These are phyloP conservation scores for Syzygium jambos DNA, from an alignment of 345 rosid genomes.

Conservation along the genomic window DNA sequence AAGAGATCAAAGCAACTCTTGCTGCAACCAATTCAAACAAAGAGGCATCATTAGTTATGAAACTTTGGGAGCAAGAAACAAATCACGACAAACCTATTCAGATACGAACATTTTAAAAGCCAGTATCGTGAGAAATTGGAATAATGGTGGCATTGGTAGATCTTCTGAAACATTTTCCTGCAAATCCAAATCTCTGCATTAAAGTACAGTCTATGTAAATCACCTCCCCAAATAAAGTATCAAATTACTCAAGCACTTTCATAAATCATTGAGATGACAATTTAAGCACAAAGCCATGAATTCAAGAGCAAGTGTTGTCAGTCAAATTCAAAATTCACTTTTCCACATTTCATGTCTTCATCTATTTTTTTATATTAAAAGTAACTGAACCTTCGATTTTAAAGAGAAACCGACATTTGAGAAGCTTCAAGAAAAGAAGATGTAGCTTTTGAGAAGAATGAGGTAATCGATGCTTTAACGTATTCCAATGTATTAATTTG, in stretches of 20 bases:
- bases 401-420: not conserved
- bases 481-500: not conserved
- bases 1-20: not conserved
- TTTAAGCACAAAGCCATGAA: not conserved
- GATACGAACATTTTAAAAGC: constrained; percentile 70
- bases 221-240: not conserved
- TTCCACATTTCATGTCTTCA: not conserved
- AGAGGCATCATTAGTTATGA: not conserved
- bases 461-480: not conserved
- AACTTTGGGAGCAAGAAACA: not conserved
- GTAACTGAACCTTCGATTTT: not conserved
- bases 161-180: constrained; percentile 71
- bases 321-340: not conserved
- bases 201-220: not conserved
- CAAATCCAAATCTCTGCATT: constrained; percentile 5
- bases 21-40: not conserved
- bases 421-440: not conserved
- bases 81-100: constrained; percentile 49
- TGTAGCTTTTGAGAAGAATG: not conserved
- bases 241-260: not conserved
- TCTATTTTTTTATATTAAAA: not conserved
- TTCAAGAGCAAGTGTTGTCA: not conserved
- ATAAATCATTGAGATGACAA: not conserved
- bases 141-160: constrained; percentile 89
- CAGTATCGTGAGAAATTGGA: constrained; percentile 78